Evolutionary conservation across 2,329 filamentous ascomycete species (phyloP).

Genomic region (Verticillium alfalfae): DNA sequence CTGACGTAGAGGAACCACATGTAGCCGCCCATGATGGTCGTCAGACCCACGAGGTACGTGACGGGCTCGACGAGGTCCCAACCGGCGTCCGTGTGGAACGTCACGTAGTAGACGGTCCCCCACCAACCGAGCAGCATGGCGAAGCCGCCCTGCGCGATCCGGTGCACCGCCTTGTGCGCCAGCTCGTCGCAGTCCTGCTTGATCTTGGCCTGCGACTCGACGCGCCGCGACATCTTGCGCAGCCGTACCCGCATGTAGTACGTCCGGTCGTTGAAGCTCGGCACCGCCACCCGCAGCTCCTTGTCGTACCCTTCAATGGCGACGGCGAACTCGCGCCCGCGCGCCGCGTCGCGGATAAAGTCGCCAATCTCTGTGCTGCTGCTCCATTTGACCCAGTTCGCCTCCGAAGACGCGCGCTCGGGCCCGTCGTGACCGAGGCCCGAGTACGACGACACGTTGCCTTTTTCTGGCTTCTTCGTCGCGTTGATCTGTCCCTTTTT

Average conservation of each 20-base stretch:
- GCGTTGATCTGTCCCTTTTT: slow-evolving; percentile 11
- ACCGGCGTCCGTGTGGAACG: slow-evolving; percentile 68
- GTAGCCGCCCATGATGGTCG: slow-evolving; percentile 83
- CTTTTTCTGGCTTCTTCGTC: slow-evolving; percentile 13
- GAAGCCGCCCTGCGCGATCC: slow-evolving; percentile 76
- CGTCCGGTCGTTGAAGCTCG: slow-evolving; percentile 85
- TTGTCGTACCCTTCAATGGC: slow-evolving; percentile 63
- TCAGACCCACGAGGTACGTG: slow-evolving; percentile 82
- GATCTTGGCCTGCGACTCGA: slow-evolving; percentile 64
- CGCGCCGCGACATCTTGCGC: slow-evolving; percentile 62
- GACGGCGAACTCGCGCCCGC: slow-evolving; percentile 78
- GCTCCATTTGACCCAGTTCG: slow-evolving; percentile 76
- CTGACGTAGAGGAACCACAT: slow-evolving; percentile 94
- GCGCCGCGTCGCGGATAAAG: slow-evolving; percentile 85
- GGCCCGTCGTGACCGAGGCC: slow-evolving; percentile 60
- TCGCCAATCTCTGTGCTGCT: slow-evolving; percentile 86
- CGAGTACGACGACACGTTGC: slow-evolving; percentile 63
- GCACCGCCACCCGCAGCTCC: slow-evolving; percentile 74
- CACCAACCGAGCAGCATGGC: slow-evolving; percentile 71
- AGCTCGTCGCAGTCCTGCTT: slow-evolving; percentile 77
- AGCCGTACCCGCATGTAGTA: slow-evolving; percentile 78
- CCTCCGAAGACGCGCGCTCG: slow-evolving; percentile 30
- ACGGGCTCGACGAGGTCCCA: slow-evolving; percentile 92
- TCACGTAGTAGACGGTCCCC: slow-evolving; percentile 71
- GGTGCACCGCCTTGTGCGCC: slow-evolving; percentile 72